Evolutionary conservation across 305 asterid species (phyloP), one percentile per base, ranked within the genome.

Genomic region (Fraxinus albicans): DNA sequence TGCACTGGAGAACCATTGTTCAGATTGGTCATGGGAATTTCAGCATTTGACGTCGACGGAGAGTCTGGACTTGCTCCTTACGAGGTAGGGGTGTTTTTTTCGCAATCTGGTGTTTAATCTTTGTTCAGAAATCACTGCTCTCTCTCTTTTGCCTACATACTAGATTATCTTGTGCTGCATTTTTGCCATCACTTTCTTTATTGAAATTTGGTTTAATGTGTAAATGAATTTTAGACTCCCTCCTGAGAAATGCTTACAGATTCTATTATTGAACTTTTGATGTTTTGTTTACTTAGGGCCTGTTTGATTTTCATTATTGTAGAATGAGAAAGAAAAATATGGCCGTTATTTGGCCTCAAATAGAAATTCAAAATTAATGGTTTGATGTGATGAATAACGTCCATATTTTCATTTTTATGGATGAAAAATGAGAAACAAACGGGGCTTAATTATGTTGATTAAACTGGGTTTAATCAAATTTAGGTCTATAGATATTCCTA

Each of bases 1-100:
- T 91, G 93, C 89, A 88, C 93, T 76, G 94, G 87, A 77, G 97
- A 94, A 83, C 95, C 97, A 73, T 79, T 93, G 86, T 58, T 83
- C 86, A 91, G 98, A 90, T 84, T 94, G 91, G 35, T 90, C 73
- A 79, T 87, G 94, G 95, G 97, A 67, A 89, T 91, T 80, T 95
- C 98, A 74, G 88, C 89, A 65, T 94, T 94, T 84, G 83, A 95
- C 79, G 90, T 95, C 87, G 97, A 94, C 78, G 92, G 86, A 74
- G 87, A 91, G 88, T 80, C 53, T 38, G 89, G 88, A 55, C 90
- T 93, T 89, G 92, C 97, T 83, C 99, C 98, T 10, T 95, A 88
- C 80, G 99, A 95, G 97, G 98, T 95, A 82, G 12, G 73, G 35
- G 8, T 77, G 44, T 25, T 73, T 73, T 73, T 17, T 53, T 40